Percentiles rank a stretch among this genome's conserved stretches.
Conservation (phyloP, 495 filamentous ascomycete genomes). For the Lophiotrema nucula region DNA sequence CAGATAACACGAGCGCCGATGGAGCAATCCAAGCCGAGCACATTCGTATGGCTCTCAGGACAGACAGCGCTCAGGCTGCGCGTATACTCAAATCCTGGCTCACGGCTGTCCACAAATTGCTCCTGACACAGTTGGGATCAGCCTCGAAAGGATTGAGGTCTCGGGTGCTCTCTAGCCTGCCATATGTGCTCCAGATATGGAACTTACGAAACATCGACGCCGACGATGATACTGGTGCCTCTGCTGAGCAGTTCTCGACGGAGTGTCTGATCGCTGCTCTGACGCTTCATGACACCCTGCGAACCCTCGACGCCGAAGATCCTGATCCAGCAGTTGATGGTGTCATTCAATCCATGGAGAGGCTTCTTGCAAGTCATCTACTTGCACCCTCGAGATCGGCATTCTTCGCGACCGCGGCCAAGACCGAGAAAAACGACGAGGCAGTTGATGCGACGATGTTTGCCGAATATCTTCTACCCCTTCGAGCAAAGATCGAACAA, state of each 20-base stretch:
- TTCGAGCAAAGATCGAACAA: conserved; percentile 23
- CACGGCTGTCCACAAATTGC: conserved; percentile 22
- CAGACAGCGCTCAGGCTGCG: conserved; percentile 50
- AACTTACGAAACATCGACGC: conserved; percentile 16
- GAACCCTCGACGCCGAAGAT: not conserved
- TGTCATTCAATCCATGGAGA: conserved; percentile 53
- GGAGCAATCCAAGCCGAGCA: conserved; percentile 50
- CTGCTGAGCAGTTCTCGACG: conserved; percentile 25
- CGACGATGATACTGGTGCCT: conserved; percentile 9
- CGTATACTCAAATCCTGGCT: conserved; percentile 45
- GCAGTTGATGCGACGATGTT: not conserved
- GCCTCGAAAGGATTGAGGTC: not conserved
- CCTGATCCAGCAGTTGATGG: not conserved
- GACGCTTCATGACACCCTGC: conserved; percentile 13
- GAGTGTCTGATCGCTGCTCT: conserved; percentile 27
- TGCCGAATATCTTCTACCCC: conserved; percentile 6
- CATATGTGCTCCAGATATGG: conserved; percentile 27
- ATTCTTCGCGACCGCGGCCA: conserved; percentile 34
- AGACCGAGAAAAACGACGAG: not conserved
- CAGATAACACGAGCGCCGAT: conserved; percentile 32
- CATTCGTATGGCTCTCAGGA: conserved; percentile 52
- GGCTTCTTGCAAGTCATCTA: conserved; percentile 66
- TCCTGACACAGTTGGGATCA: not conserved
- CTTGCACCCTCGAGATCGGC: conserved; percentile 63
- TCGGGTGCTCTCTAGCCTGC: too few relatives aligned